Evolutionary conservation across 768 basidiomycete genomes (phyloP).

Genomic region (Leccinum variicolor): DNA sequence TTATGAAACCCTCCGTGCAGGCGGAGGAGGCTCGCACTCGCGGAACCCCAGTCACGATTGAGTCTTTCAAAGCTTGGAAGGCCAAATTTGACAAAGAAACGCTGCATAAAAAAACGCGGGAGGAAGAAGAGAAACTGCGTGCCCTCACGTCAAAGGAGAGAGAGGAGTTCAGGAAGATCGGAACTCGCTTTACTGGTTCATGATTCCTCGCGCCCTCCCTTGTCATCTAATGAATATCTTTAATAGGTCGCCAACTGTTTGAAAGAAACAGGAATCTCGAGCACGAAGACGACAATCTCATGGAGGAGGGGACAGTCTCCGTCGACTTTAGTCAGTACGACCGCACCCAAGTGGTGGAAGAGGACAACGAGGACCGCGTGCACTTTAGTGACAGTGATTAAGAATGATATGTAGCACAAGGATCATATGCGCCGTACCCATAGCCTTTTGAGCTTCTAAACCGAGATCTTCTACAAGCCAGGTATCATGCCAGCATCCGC

Average conservation of each 20-base stretch:
- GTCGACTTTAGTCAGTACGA: constrained; percentile 92
- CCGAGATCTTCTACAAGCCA: constrained; percentile 45
- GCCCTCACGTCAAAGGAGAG: constrained; percentile 73
- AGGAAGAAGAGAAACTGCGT: constrained; percentile 78
- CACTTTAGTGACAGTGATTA: constrained; percentile 89
- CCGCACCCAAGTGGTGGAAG: constrained; percentile 47
- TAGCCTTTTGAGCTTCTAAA: constrained; percentile 9
- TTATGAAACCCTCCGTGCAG: constrained; percentile 37
- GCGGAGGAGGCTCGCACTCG: constrained; percentile 84
- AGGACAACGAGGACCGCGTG: constrained; percentile 56
- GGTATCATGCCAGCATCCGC: constrained; percentile 55
- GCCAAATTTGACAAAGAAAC: constrained; percentile 70
- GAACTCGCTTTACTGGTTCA: constrained; percentile 66
- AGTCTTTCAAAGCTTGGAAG: constrained; percentile 82
- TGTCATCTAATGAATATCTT: constrained; percentile 4
- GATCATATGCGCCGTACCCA: constrained; percentile 7
- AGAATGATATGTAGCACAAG: constrained; percentile 15
- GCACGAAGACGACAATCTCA: constrained; percentile 68
- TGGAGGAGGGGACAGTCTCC: constrained; percentile 84
- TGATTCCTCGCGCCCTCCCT: background rate
- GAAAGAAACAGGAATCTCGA: constrained; percentile 73
- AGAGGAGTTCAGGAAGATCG: constrained; percentile 74
- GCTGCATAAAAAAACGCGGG: constrained; percentile 51
- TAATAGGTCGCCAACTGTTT: constrained; percentile 88
- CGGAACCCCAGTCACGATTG: constrained; percentile 87